These are phyloP conservation scores for Rhododendron kiyosumense DNA, from an alignment of 148 eudicot species.

Conservation along the genomic window DNA sequence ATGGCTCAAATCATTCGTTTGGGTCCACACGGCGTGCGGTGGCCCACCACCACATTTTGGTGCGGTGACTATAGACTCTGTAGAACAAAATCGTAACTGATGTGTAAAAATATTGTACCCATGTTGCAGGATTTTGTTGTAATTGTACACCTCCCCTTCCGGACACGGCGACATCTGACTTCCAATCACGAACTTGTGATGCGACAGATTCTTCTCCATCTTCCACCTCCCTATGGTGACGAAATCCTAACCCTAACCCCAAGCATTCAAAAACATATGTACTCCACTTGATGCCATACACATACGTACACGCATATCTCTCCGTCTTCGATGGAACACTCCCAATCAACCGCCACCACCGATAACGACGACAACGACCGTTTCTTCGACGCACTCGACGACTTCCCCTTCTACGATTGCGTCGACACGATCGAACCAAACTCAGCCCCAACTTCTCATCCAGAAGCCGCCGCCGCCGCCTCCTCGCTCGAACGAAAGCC, in stretches of 20 bases:
- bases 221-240: not conserved
- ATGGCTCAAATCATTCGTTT: too few species aligned
- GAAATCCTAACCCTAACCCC: not conserved
- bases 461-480: not conserved
- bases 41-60: too few species aligned
- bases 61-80: too few species aligned
- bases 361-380: conserved; percentile 19
- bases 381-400: conserved; percentile 45
- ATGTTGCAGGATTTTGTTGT: too few species aligned
- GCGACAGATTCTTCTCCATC: not conserved
- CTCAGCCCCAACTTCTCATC: conserved; percentile 12
- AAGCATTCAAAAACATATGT: not conserved
- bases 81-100: too few species aligned
- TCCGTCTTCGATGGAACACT: conserved; percentile 21
- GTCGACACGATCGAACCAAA: conserved; percentile 4
- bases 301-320: not conserved
- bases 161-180: not conserved
- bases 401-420: conserved; percentile 57
- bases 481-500: conserved; percentile 1
- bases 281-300: not conserved
- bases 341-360: conserved; percentile 3
- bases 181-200: not conserved
- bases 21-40: too few species aligned
- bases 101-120: too few species aligned
- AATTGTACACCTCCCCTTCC: too few species aligned